Evolutionary conservation across 2,329 filamentous ascomycete species (phyloP).

Genomic region (Aspergillus sergii): DNA sequence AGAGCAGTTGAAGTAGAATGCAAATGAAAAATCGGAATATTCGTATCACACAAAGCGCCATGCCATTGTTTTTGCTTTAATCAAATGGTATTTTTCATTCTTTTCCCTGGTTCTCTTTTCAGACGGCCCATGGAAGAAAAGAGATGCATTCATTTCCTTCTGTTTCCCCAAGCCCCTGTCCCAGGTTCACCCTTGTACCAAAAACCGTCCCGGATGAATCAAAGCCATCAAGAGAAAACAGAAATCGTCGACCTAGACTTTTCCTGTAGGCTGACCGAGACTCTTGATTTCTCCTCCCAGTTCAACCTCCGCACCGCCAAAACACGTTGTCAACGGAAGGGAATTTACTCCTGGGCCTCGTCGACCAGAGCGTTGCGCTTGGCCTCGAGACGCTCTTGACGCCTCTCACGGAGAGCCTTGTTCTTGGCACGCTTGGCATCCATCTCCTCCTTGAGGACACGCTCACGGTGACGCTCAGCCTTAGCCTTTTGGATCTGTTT

Average conservation of each 20-base stretch:
- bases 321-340: constrained; percentile 34
- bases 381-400: constrained; percentile 84
- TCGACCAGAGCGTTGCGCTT: constrained; percentile 87
- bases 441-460: constrained; percentile 98
- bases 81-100: constrained; percentile 25
- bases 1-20: constrained; percentile 10
- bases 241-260: constrained; percentile 31
- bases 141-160: constrained; percentile 4
- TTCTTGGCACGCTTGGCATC: constrained; percentile 99
- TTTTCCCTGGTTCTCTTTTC: constrained; percentile 17
- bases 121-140: constrained; percentile 6
- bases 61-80: constrained; percentile 30
- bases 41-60: constrained; percentile 32
- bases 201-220: constrained; percentile 22
- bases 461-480: constrained; percentile 98
- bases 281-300: constrained; percentile 31
- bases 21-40: constrained; percentile 18
- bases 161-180: constrained; percentile 19
- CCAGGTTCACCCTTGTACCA: constrained; percentile 12
- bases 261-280: constrained; percentile 32
- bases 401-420: constrained; percentile 99
- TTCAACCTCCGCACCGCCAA: constrained; percentile 43
- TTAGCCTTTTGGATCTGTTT: constrained; percentile 98
- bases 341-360: constrained; percentile 60
- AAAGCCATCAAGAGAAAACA: constrained; percentile 27